Evolutionary conservation across 345 rosid species (phyloP).

Genomic region (Brassica carinata): DNA sequence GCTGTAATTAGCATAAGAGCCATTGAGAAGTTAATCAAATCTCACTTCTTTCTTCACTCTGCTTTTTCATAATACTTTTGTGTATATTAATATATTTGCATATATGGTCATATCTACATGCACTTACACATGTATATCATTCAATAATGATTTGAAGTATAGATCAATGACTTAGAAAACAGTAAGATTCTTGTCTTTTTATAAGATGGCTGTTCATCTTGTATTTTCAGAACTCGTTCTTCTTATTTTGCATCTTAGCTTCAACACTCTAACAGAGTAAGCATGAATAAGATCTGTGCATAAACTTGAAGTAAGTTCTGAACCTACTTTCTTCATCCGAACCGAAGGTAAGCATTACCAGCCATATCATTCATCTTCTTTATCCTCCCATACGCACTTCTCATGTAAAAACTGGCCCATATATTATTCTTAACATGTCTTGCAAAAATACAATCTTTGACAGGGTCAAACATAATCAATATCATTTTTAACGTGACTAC

Average conservation of each 20-base stretch:
- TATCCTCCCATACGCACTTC: not conserved
- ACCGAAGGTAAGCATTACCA: not conserved
- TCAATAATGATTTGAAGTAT: not conserved
- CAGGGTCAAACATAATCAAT: not conserved
- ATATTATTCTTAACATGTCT: not conserved
- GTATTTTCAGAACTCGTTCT: not conserved
- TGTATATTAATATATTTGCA: not conserved
- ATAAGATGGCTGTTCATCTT: not conserved
- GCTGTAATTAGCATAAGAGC: constrained; percentile 16
- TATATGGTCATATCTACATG: not conserved
- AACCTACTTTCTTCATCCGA: not conserved
- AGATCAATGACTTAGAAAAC: not conserved
- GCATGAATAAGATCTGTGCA: not conserved
- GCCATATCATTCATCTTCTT: not conserved
- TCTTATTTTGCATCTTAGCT: not conserved
- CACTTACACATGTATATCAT: not conserved
- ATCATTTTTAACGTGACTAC: not conserved
- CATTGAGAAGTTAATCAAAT: not conserved
- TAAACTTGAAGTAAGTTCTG: not conserved
- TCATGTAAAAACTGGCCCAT: not conserved
- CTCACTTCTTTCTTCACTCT: not conserved
- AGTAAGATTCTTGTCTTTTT: not conserved
- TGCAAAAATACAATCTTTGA: not conserved
- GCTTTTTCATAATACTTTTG: not conserved
- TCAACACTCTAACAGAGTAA: not conserved